Percentiles rank a stretch among this genome's conserved stretches.
These are phyloP conservation scores for Leccinum variicolor DNA, from an alignment of 768 basidiomycete genomes.

Conservation along the genomic window DNA sequence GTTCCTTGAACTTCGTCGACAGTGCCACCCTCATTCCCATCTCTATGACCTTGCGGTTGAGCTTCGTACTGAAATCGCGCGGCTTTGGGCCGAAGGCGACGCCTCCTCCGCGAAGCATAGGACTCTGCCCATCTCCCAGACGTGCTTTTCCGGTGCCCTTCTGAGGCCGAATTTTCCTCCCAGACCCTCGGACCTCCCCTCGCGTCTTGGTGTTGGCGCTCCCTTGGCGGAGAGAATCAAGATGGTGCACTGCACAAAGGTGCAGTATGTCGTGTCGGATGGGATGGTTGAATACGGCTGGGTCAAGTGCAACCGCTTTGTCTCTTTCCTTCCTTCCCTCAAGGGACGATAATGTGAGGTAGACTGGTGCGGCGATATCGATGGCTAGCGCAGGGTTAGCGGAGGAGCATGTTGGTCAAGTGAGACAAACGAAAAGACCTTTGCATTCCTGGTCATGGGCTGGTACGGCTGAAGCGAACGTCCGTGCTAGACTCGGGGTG, in stretches of 20 bases:
- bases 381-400: conserved; percentile 29
- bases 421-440: conserved; percentile 13
- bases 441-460: conserved; percentile 7
- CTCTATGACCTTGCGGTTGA: conserved; percentile 88
- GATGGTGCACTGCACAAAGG: conserved; percentile 84
- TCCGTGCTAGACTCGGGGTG: conserved; percentile 2
- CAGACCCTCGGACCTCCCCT: conserved; percentile 85
- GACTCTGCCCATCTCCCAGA: conserved; percentile 83
- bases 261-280: conserved; percentile 92
- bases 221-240: conserved; percentile 87
- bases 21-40: conserved; percentile 93
- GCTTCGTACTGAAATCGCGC: conserved; percentile 85
- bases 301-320: conserved; percentile 62
- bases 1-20: conserved; percentile 76
- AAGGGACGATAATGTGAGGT: conserved; percentile 59
- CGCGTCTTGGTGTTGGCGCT: conserved; percentile 91
- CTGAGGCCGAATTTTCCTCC: conserved; percentile 84
- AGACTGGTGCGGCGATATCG: conserved; percentile 47
- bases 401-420: neutral
- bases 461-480: conserved; percentile 11
- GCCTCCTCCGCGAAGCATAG: conserved; percentile 89
- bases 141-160: conserved; percentile 92
- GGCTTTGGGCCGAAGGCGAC: conserved; percentile 90
- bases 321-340: conserved; percentile 40
- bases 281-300: conserved; percentile 84